These are phyloP conservation scores for Amanita jacksonii DNA, from an alignment of 768 basidiomycete genomes.

Conservation along the genomic window DNA sequence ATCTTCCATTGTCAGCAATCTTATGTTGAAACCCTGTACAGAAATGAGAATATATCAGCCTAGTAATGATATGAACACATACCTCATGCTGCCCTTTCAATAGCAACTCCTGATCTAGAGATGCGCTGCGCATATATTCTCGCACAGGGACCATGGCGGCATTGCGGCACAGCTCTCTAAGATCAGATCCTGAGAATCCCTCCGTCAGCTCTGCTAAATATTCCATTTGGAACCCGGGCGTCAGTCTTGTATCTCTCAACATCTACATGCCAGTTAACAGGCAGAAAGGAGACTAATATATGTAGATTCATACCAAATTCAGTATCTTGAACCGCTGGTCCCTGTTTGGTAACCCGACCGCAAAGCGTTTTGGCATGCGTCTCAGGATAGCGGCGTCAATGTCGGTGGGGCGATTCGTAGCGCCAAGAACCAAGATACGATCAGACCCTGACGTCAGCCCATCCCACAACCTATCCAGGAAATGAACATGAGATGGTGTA, in stretches of 20 bases:
- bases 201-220: slow-evolving; percentile 58
- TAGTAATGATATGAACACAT: not conserved
- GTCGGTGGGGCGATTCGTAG: slow-evolving; percentile 92
- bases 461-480: slow-evolving; percentile 73
- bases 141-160: slow-evolving; percentile 91
- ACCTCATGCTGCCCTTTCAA: slow-evolving; percentile 44
- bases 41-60: not conserved
- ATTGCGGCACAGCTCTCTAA: slow-evolving; percentile 86
- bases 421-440: slow-evolving; percentile 84
- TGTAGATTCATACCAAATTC: slow-evolving; percentile 55
- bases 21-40: slow-evolving; percentile 66
- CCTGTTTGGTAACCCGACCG: slow-evolving; percentile 68
- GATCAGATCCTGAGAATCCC: slow-evolving; percentile 81
- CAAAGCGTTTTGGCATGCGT: slow-evolving; percentile 98
- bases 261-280: too few species aligned
- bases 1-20: slow-evolving; percentile 62
- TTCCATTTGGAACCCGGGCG: slow-evolving; percentile 49
- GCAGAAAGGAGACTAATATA: too few species aligned
- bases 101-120: slow-evolving; percentile 30
- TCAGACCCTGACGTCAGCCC: slow-evolving; percentile 76
- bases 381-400: slow-evolving; percentile 79
- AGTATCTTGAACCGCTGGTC: slow-evolving; percentile 83
- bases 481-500: not conserved
- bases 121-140: slow-evolving; percentile 59
- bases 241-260: slow-evolving; percentile 68